phyloP scores from a whole-genome alignment of 139 green algal species.

The Mesotaenium endlicherianum region DNA sequence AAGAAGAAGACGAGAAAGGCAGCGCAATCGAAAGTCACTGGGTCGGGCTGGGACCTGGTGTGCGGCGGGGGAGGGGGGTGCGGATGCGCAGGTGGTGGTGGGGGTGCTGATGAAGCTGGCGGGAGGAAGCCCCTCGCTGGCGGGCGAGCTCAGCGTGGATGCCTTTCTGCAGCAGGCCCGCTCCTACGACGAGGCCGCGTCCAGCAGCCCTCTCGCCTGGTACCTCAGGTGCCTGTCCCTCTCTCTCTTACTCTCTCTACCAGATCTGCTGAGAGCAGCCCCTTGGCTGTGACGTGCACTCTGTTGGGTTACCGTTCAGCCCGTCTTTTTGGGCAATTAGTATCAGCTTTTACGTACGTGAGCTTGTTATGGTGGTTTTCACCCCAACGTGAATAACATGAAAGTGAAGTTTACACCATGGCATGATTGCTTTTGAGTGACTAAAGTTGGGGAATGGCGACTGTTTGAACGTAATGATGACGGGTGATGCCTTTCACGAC shows the following conservation, averaged over 20 bases:
- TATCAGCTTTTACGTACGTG: too few relatives aligned
- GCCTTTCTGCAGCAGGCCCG: slow-evolving; percentile 83
- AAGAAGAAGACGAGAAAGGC: too few relatives aligned
- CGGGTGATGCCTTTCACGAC: too few relatives aligned
- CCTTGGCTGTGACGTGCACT: too few relatives aligned
- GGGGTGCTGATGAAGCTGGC: slow-evolving; percentile 93
- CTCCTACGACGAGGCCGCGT: slow-evolving; percentile 54
- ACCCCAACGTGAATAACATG: neutral
- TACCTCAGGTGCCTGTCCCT: slow-evolving; percentile 44
- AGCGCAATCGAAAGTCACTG: too few relatives aligned
- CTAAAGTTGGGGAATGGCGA: too few relatives aligned
- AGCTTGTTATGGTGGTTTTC: neutral
- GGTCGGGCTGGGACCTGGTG: too few relatives aligned
- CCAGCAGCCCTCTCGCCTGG: slow-evolving; percentile 35
- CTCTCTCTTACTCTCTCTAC: neutral
- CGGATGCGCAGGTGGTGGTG: slow-evolving; percentile 74
- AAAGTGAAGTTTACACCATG: neutral
- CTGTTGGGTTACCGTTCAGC: too few relatives aligned
- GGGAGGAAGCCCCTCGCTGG: slow-evolving; percentile 75
- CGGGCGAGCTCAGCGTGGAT: slow-evolving; percentile 87
- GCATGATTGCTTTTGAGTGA: too few relatives aligned
- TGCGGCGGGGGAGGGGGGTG: too few relatives aligned
- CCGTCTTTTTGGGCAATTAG: too few relatives aligned
- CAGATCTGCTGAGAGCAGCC: neutral
- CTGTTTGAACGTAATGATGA: too few relatives aligned